Base-by-base conservation (phyloP, 805 yeast genomes). In the Kuraishia borneana region DNA sequence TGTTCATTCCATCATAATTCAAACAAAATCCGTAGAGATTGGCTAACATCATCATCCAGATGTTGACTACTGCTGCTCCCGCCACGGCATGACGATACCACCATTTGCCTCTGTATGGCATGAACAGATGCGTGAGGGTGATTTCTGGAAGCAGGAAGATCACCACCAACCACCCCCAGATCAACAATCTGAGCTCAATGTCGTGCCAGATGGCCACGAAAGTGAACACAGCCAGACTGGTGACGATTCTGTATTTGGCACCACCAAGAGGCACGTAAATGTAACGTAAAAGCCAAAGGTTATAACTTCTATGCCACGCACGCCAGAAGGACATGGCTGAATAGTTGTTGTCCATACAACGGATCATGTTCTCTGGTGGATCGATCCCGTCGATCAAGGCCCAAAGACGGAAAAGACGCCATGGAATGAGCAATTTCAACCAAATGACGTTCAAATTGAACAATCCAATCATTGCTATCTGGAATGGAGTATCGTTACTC, bases 191-290 rank as follows among this genome's bases (percentile, higher is more conserved):
- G 48, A 92, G 67, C 56, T 92, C 88, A 43, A 92, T 88, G 51
- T 92, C 99, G 59, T 92, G 99, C 99, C 99, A 92, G 21, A 92
- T 62, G 2, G 98, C 97, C 17, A 92, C 98, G 58, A 92, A 92
- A 12, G 94, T 74, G 52, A 92, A 92, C 12, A 89, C 96, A 8
- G 88, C 72, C 23, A 89, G 58, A 8, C 88, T 76, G 40, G 89
- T 87, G 32, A 82, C 44, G 6, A 89, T 58, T 42, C 96, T 67
- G 45, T 76, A 71, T 6, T 58, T 61, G 1, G 82, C 67, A 0
- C 96, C 96, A 8, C 97, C 97, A 39, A 92, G 59, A 3, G 98
- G 98, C 17, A 92, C 68, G 47, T 92, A 92, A 27, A 92, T 70
- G 54, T 92, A 92, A 40, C 95, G 68, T 18, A 83, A 70, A 22